Conservation (phyloP, 352 stramenopile species). For the Hyphochytrium catenoides region DNA sequence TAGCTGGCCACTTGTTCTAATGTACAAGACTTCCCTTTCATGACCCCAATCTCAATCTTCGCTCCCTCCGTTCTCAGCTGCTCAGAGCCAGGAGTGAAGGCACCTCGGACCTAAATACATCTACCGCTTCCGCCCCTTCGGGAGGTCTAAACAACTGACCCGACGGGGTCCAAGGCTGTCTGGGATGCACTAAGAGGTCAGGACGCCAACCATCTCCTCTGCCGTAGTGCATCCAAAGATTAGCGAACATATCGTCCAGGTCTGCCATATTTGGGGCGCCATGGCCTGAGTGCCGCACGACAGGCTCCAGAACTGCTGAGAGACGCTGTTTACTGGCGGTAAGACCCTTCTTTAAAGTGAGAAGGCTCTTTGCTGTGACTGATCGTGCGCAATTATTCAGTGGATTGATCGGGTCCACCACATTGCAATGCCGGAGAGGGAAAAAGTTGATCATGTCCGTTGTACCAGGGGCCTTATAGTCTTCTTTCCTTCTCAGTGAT, state of each 20-base stretch:
- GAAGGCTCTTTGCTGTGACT: slow-evolving; percentile 36
- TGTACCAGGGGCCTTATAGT: not conserved
- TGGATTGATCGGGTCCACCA: slow-evolving; percentile 60
- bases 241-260: slow-evolving; percentile 25
- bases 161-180: slow-evolving; percentile 27
- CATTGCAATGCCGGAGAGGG: slow-evolving; percentile 50
- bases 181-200: slow-evolving; percentile 41
- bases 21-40: too few relatives aligned
- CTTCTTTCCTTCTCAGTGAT: too few relatives aligned
- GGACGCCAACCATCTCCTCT: slow-evolving; percentile 43
- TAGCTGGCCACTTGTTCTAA: too few relatives aligned
- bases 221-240: slow-evolving; percentile 31
- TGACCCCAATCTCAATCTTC: too few relatives aligned
- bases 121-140: too few relatives aligned
- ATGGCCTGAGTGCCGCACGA: slow-evolving; percentile 2
- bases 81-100: too few relatives aligned
- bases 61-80: too few relatives aligned
- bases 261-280: slow-evolving; percentile 4
- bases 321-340: slow-evolving; percentile 26
- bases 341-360: slow-evolving; percentile 37
- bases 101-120: too few relatives aligned
- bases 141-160: too few relatives aligned
- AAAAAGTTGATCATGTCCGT: slow-evolving; percentile 10
- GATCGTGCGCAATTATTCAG: slow-evolving; percentile 59
- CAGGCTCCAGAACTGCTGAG: slow-evolving; percentile 13